phyloP scores from a whole-genome alignment of 1,284 basidiomycete genomes.

The Sanguinoderma infundibulare region DNA sequence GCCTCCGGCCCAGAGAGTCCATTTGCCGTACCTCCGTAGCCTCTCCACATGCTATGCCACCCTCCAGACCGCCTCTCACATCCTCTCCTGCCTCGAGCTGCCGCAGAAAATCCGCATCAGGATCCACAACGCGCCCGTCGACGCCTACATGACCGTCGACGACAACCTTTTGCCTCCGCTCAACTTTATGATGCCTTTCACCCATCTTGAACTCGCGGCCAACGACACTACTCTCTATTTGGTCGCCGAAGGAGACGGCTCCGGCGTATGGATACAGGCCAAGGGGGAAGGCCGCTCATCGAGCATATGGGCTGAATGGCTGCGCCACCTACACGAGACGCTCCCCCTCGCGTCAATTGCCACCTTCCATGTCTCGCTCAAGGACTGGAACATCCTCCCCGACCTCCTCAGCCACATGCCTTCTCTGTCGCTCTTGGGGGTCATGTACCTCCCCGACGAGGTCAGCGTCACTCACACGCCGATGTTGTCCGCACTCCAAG shows the following conservation, averaged over 20 bases:
- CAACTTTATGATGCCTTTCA: slow-evolving; percentile 9
- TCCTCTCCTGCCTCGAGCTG: slow-evolving; percentile 6
- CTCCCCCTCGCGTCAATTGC: slow-evolving; percentile 2
- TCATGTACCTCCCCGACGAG: slow-evolving; percentile 10
- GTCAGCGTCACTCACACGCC: background rate
- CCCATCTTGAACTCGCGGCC: slow-evolving; percentile 8
- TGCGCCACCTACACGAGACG: slow-evolving; percentile 2
- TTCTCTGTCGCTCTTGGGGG: slow-evolving; percentile 2
- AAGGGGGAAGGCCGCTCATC: slow-evolving; percentile 6
- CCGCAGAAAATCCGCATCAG: slow-evolving; percentile 3
- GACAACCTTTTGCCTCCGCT: slow-evolving; percentile 8
- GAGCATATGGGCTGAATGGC: slow-evolving; percentile 12
- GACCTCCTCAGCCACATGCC: slow-evolving; percentile 6
- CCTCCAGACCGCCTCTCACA: slow-evolving; percentile 3
- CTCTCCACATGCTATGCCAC: slow-evolving; percentile 11
- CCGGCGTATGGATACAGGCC: slow-evolving; percentile 16
- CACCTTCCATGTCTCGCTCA: slow-evolving; percentile 5
- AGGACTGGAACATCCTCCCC: slow-evolving; percentile 12
- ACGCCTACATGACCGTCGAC: slow-evolving; percentile 4
- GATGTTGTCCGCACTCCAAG: slow-evolving; percentile 3
- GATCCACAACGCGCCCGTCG: slow-evolving; percentile 7
- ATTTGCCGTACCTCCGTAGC: slow-evolving; percentile 6
- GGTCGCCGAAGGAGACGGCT: slow-evolving; percentile 6
- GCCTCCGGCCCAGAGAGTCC: slow-evolving; percentile 5
- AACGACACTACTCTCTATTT: slow-evolving; percentile 8